Base-by-base conservation (phyloP, 305 asterid genomes). In the Plantago lanceolata region DNA sequence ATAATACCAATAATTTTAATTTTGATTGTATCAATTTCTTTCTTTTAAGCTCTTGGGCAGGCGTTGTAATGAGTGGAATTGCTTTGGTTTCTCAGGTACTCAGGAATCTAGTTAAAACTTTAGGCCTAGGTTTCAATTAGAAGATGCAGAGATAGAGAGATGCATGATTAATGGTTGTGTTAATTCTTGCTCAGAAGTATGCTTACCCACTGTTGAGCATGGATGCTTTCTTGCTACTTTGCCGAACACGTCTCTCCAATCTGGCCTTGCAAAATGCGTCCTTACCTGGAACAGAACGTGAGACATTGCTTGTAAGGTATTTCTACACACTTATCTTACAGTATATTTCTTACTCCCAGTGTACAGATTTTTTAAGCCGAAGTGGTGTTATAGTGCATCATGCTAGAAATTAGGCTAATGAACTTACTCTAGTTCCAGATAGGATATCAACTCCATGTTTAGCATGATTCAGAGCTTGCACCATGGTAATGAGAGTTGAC, bases 361-460 rank as follows among this genome's bases (percentile, higher is more conserved):
- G 3, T 47, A 43, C 58, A 24, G 28, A 24, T 1, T 24, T 24
- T 24, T 3, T 24, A 24, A 24, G 28, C 28, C 28, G 1, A 3
- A 24, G 28, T 24, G 28, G 28, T 24, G 3, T 24, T 24, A 54
- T 15, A 26, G 59, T 24, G 59, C 40, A 21, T 33, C 26, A 4
- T 24, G 59, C 12, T 53, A 59, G 60, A 63, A 48, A 24, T 28
- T 18, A 19, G 61, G 60, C 51, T 55, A 59, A 53, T 62, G 59
- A 61, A 57, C 78, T 49, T 88, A 91, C 98, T 78, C 83, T 75
- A 61, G 98, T 91, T 72, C 96, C 98, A 15, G 98, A 91, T 45
- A 88, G 87, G 81, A 91, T 86, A 76, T 91, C 98, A 45, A 91
- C 91, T 59, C 98, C 98, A 65, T 91, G 89, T 73, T 91, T 91